Percentiles rank a stretch among this genome's conserved stretches.
Conservation (phyloP, 176 grass and related monocot genomes). For the Aechmea fasciata region DNA sequence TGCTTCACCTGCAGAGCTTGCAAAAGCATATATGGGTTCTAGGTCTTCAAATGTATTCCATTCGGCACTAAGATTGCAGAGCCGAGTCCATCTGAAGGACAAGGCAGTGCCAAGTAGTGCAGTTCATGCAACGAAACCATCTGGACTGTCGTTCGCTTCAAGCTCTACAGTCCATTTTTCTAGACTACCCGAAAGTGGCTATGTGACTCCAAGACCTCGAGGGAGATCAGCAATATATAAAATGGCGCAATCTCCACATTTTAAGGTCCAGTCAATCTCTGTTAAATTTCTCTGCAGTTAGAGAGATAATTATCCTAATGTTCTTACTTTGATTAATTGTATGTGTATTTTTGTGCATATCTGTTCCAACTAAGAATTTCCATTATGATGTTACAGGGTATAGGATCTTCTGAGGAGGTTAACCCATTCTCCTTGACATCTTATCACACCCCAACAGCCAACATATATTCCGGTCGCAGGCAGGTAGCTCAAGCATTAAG, state of each 20-base stretch:
- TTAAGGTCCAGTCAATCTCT: conserved; percentile 31
- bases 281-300: conserved; percentile 6
- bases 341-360: background rate
- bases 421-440: conserved; percentile 22
- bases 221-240: conserved; percentile 39
- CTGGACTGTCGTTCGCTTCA: conserved; percentile 3
- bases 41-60: conserved; percentile 25
- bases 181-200: conserved; percentile 20
- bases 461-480: conserved; percentile 33
- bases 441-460: conserved; percentile 12
- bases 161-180: conserved; percentile 27
- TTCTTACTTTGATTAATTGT: background rate
- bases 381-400: conserved; percentile 23
- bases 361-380: conserved; percentile 17
- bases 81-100: conserved; percentile 5
- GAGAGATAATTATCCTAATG: conserved; percentile 1
- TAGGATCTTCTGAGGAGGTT: conserved; percentile 24
- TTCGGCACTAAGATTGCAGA: conserved; percentile 33
- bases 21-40: conserved; percentile 54
- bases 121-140: conserved; percentile 25
- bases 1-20: conserved; percentile 46
- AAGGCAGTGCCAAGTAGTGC: conserved; percentile 17
- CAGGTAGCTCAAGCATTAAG: conserved; percentile 30
- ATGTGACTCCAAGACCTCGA: background rate
- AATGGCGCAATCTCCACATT: conserved; percentile 54